Evolutionary conservation across 2,329 filamentous ascomycete genomes (phyloP), one percentile per base, ranked within the genome.

Genomic region (Neocucurbitaria cava): DNA sequence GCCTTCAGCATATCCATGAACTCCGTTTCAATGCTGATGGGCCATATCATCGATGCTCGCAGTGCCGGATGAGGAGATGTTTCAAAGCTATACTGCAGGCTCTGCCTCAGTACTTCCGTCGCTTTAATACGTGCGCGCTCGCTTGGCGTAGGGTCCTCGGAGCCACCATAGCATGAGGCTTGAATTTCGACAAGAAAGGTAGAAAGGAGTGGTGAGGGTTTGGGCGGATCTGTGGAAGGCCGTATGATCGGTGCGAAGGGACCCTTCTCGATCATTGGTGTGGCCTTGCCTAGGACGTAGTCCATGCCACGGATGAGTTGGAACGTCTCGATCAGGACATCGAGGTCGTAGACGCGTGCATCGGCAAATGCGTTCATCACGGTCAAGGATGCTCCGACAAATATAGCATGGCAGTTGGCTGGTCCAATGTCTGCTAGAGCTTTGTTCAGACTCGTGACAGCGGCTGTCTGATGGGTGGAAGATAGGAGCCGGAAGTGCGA

Each of bases 331-430:
- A 72, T 46, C 13, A 71, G 43, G 21, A 65, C 61, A 20, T 71
- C 65, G 15, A 68, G 43, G 23, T 57, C 54, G 39, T 64, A 46
- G 1, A 47, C 49, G 21, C 57, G 51, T 28, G 62, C 52, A 24
- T 65, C 62, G 6, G 65, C 65, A 51, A 70, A 71, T 9, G 67
- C 62, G 23, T 65, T 70, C 38, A 71, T 52, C 15, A 65, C 59
- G 24, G 62, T 61, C 33, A 71, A 38, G 8, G 58, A 59, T 5
- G 69, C 65, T 26, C 56, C 53, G 6, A 61, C 66, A 20, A 70
- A 72, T 2, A 71, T 50, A 7, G 70, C 68, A 42, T 72, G 66
- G 33, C 68, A 70, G 11, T 70, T 72, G n/a, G 51, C 44, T n/a
- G 63, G 52, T 5, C 59, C 64, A 20, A 70, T 55, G 18, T 62